Evolutionary conservation across 768 basidiomycete species (phyloP).

Genomic region (Lactarius tabidus): DNA sequence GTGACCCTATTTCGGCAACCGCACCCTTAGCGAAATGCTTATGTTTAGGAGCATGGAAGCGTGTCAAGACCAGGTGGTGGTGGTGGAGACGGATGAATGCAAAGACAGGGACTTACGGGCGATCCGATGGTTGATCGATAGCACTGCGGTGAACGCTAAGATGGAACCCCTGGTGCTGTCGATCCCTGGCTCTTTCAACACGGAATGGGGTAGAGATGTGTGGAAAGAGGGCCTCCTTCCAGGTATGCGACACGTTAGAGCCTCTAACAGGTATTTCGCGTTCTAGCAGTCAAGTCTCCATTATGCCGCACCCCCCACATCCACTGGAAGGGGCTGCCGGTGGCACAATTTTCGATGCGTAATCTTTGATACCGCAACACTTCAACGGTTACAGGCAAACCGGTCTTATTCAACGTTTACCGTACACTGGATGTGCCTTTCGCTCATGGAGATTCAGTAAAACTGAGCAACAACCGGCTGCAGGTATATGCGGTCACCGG

Average conservation of each 20-base stretch:
- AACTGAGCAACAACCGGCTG: not conserved
- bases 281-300: not conserved
- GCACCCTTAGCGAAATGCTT: not conserved
- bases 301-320: fast-evolving
- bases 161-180: not conserved
- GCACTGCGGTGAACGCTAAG: not conserved
- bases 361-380: too few species aligned
- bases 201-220: not conserved
- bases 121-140: not conserved
- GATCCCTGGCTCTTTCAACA: too few species aligned
- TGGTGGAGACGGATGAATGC: not conserved
- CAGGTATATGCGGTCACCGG: not conserved
- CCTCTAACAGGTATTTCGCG: too few species aligned
- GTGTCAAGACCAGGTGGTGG: not conserved
- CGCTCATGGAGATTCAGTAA: not conserved
- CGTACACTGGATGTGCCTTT: constrained; percentile 6
- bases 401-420: not conserved
- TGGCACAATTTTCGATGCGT: not conserved
- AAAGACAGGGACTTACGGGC: not conserved
- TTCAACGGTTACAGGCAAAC: too few species aligned
- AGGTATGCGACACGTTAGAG: too few species aligned
- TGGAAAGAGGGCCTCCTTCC: not conserved
- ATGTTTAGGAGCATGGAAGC: not conserved
- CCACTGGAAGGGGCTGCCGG: not conserved
- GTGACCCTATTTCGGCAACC: not conserved